Percentiles rank a stretch among this genome's conserved stretches.
Evolutionary conservation across 139 green algal genomes (phyloP).

Genomic region (Micromonas commoda): DNA sequence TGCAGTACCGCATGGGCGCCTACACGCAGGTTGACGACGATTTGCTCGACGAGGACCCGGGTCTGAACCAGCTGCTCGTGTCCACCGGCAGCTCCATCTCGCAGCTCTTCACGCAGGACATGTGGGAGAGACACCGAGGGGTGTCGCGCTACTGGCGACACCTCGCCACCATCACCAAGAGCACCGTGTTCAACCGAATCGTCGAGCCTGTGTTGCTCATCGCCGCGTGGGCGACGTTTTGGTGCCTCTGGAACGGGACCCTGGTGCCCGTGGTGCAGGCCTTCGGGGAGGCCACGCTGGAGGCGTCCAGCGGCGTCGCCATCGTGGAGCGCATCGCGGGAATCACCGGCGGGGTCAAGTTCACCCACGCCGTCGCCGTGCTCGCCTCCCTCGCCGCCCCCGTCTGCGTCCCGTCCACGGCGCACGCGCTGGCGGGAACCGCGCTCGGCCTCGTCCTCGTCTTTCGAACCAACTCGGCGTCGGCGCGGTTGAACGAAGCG

Average conservation of each 20-base stretch:
- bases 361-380: not conserved
- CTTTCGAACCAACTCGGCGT: slow-evolving; percentile 60
- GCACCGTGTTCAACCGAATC: slow-evolving; percentile 32
- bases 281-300: slow-evolving; percentile 16
- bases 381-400: not conserved
- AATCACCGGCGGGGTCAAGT: too few species aligned
- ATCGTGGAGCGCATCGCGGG: too few species aligned
- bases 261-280: not conserved
- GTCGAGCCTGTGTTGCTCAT: not conserved
- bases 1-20: not conserved
- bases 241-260: not conserved
- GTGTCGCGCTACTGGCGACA: slow-evolving; percentile 21
- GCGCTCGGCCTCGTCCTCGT: slow-evolving; percentile 48
- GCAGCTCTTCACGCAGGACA: slow-evolving; percentile 37
- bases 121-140: slow-evolving; percentile 30
- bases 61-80: slow-evolving; percentile 36
- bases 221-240: not conserved
- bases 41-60: slow-evolving; percentile 16
- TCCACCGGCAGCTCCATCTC: slow-evolving; percentile 34
- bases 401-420: not conserved
- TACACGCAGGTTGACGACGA: not conserved
- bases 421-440: slow-evolving; percentile 6
- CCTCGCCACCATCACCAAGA: slow-evolving; percentile 13
- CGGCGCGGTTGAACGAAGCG: slow-evolving; percentile 47
- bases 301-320: not conserved